Evolutionary conservation across 495 filamentous ascomycete genomes (phyloP).

Genomic region (Hyaloscypha hepaticicola): DNA sequence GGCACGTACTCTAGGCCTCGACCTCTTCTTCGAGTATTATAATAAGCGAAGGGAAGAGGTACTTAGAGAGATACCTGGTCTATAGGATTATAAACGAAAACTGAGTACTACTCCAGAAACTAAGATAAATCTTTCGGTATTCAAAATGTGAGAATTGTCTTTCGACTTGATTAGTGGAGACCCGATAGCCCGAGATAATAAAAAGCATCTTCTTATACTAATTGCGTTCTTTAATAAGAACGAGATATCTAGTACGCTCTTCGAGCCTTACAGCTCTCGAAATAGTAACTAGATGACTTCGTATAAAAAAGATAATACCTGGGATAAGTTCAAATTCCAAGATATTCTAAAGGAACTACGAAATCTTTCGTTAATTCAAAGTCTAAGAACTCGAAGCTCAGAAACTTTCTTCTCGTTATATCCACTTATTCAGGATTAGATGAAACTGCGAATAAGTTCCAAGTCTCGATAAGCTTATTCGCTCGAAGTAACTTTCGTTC

Average conservation of each 20-base stretch:
- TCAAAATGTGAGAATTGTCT: constrained; percentile 38
- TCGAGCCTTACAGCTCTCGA: constrained; percentile 10
- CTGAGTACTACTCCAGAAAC: constrained; percentile 13
- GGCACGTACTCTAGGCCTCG: constrained; percentile 17
- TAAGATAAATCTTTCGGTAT: constrained; percentile 25
- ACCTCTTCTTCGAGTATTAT: constrained; percentile 28
- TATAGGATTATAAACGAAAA: constrained; percentile 29
- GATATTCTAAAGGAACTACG: constrained; percentile 18
- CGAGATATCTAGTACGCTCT: constrained; percentile 23
- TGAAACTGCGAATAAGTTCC: constrained; percentile 16
- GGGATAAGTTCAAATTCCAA: constrained; percentile 16
- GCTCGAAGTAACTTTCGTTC: neutral
- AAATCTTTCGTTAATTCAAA: constrained; percentile 22
- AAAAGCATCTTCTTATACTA: constrained; percentile 27
- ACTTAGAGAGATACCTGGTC: constrained; percentile 25
- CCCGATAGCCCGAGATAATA: constrained; percentile 6
- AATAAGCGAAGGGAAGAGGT: constrained; percentile 28
- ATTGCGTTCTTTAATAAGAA: constrained; percentile 26
- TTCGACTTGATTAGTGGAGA: constrained; percentile 27
- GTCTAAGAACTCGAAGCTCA: constrained; percentile 3
- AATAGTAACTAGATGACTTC: constrained; percentile 18
- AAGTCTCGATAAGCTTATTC: neutral
- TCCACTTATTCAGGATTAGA: constrained; percentile 27
- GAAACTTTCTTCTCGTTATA: constrained; percentile 17
- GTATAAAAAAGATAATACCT: constrained; percentile 6